Base-by-base conservation (phyloP, 345 rosid species). In the Draba incana region DNA sequence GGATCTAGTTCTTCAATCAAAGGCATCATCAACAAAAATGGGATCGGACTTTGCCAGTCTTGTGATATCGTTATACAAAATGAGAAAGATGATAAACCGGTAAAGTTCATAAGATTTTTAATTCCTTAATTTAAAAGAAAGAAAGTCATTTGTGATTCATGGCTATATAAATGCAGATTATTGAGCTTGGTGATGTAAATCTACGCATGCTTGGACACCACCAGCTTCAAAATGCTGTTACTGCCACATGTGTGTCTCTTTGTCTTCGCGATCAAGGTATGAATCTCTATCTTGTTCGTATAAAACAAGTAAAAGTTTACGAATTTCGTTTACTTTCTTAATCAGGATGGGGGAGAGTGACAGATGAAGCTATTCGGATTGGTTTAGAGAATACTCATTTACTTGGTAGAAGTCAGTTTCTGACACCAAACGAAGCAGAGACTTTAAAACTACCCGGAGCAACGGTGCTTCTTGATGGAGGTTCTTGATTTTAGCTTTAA, bases 331-430 rank as follows among this genome's bases (percentile, higher is more conserved):
- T 67, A 44, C 45, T 60, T 20, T 38, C 41, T 70, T 66, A 9
- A 49, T 56, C 79, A 90, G 99, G 96, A 61, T 89, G 90, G 89
- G 25, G 27, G 87, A 70, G 55, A 63, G 73, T 91, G 39, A 84
- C 92, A 37, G 85, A 87, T 66, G 81, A 46, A 67, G 87, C 99
- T 25, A 80, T 94, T 50, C 71, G 80, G 80, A 74, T 77, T 64
- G 96, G 98, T 66, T 68, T 93, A 53, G 94, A 90, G 84, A 77
- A 51, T 12, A 88, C 99, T 59, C 65, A 51, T 69, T 72, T 94
- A 83, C 86, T 75, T 38, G 99, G 99, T 62, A 84, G 99, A 87
- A 82, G 86, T 66, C 99, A 94, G 63, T 86, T 88, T 75, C 77
- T 91, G 38, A 72, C 86, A 35, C 66, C 76, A 38, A 60, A 75